Percentiles rank a stretch among this genome's conserved stretches.
Conservation (phyloP, 805 yeast species). For the Candida pini region DNA sequence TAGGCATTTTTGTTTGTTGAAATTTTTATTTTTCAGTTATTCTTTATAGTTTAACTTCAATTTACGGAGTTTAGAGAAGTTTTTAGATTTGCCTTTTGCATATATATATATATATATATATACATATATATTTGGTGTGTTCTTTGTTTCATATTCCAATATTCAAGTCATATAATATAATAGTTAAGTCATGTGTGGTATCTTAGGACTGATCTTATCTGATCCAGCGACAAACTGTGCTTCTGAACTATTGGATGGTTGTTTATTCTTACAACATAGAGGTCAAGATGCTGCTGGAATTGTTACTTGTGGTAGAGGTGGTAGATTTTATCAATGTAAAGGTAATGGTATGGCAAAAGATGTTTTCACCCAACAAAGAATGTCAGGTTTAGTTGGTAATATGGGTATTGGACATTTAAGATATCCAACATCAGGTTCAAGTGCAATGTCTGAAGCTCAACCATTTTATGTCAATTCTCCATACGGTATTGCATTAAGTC, state of each 20-base stretch:
- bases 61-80: too few relatives aligned
- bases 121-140: too few relatives aligned
- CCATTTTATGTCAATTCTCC: conserved; percentile 98
- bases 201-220: conserved; percentile 80
- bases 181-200: conserved; percentile 79
- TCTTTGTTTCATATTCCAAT: too few relatives aligned
- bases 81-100: too few relatives aligned
- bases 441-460: conserved; percentile 95
- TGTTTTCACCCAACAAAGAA: conserved; percentile 82
- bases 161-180: too few relatives aligned
- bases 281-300: conserved; percentile 99
- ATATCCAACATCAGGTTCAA: conserved; percentile 96
- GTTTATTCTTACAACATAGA: conserved; percentile 89
- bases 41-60: too few relatives aligned
- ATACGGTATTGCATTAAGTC: conserved; percentile 84
- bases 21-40: too few relatives aligned
- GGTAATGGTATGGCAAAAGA: conserved; percentile 99
- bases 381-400: conserved; percentile 77
- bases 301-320: conserved; percentile 89
- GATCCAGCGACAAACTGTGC: conserved; percentile 72
- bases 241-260: conserved; percentile 87
- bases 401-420: conserved; percentile 95
- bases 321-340: conserved; percentile 93
- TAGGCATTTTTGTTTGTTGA: too few relatives aligned
- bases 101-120: too few relatives aligned